Evolutionary conservation across 2,329 filamentous ascomycete genomes (phyloP).

Genomic region (Gyromitra esculenta): DNA sequence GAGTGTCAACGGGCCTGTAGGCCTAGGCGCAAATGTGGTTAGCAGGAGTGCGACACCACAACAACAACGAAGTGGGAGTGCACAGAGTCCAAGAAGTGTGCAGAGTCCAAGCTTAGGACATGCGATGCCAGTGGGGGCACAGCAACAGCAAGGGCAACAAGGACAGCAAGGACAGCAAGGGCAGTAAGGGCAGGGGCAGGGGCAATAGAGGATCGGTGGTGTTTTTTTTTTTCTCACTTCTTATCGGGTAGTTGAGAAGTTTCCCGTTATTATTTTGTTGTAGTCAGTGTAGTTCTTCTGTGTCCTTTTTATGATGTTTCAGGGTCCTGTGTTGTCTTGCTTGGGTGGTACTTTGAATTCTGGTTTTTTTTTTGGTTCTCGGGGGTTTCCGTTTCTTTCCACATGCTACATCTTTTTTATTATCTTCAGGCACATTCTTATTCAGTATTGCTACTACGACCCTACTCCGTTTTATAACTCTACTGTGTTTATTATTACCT

Average conservation of each 20-base stretch:
- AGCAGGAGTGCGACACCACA: slow-evolving; percentile 48
- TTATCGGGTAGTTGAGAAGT: slow-evolving; percentile 22
- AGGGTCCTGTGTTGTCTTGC: slow-evolving; percentile 33
- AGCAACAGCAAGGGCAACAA: slow-evolving; percentile 32
- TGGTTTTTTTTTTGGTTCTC: slow-evolving; percentile 38
- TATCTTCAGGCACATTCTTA: slow-evolving; percentile 42
- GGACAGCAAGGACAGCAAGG: background rate
- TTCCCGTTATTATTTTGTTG: slow-evolving; percentile 44
- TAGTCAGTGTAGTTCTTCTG: slow-evolving; percentile 29
- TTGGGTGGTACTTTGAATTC: slow-evolving; percentile 46
- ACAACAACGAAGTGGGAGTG: slow-evolving; percentile 42
- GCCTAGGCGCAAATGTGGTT: slow-evolving; percentile 41
- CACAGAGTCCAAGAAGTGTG: slow-evolving; percentile 49
- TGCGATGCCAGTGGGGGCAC: slow-evolving; percentile 28
- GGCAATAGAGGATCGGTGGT: slow-evolving; percentile 22
- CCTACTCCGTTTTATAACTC: slow-evolving; percentile 28
- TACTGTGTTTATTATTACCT: slow-evolving; percentile 48
- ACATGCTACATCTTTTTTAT: slow-evolving; percentile 43
- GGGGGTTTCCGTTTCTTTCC: slow-evolving; percentile 42
- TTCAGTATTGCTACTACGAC: slow-evolving; percentile 26
- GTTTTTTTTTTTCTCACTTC: slow-evolving; percentile 25
- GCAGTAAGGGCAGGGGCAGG: background rate
- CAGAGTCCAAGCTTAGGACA: slow-evolving; percentile 49
- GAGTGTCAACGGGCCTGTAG: slow-evolving; percentile 52
- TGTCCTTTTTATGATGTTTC: slow-evolving; percentile 27